Evolutionary conservation across 768 basidiomycete genomes (phyloP).

Genomic region (Podaxis sp.): DNA sequence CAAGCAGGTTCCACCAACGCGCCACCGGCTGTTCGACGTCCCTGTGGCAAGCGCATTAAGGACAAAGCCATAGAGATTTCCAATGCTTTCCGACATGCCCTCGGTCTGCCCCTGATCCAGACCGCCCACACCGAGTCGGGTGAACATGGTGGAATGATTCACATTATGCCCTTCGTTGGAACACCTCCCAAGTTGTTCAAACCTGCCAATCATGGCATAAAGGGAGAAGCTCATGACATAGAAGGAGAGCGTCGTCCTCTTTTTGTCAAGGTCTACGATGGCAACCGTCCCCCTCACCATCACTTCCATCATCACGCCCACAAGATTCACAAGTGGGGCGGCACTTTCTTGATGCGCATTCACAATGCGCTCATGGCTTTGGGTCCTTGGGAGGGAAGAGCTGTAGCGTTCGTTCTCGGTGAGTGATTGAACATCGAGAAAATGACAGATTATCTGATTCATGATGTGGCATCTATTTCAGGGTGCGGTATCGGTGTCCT

Average conservation of each 20-base stretch:
- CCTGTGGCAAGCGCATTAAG: constrained; percentile 20
- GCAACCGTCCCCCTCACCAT: constrained; percentile 20
- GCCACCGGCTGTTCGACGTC: constrained; percentile 17
- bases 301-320: constrained; percentile 24
- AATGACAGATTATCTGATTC: constrained; percentile 6
- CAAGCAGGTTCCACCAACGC: neutral
- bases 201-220: neutral
- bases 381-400: constrained; percentile 81
- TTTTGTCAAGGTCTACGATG: constrained; percentile 2
- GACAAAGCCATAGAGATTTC: constrained; percentile 51
- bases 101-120: constrained; percentile 54
- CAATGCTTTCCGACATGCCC: constrained; percentile 51
- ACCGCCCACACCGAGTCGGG: constrained; percentile 14
- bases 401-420: constrained; percentile 82
- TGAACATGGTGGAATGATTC: constrained; percentile 24
- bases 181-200: constrained; percentile 21
- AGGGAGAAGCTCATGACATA: neutral
- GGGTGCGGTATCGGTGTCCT: constrained; percentile 86
- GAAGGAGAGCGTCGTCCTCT: neutral
- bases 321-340: constrained; percentile 24
- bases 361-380: constrained; percentile 65
- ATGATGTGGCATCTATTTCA: constrained; percentile 22
- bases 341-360: constrained; percentile 57
- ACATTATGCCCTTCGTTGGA: constrained; percentile 34
- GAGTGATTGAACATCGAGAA: constrained; percentile 12